Conservation (phyloP, 2,329 filamentous ascomycete genomes). For the Botrytis hyacinthi region DNA sequence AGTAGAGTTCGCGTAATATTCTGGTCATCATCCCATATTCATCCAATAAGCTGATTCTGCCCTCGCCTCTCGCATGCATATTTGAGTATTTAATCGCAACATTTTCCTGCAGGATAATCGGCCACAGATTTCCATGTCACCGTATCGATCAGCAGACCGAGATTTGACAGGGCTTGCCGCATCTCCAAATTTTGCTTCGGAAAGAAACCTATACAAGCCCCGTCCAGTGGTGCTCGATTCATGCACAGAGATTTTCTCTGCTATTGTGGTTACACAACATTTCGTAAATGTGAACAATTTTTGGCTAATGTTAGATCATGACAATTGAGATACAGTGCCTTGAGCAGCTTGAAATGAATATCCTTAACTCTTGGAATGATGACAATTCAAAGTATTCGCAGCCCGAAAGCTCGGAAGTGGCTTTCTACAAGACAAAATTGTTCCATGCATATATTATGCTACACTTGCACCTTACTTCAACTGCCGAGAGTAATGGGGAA, state of each 20-base stretch:
- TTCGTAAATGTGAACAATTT: not conserved
- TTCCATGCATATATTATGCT: constrained; percentile 1
- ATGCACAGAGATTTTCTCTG: not conserved
- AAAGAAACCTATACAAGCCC: not conserved
- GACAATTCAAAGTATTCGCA: not conserved
- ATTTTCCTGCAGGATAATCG: not conserved
- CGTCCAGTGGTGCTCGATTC: not conserved
- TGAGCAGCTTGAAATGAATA: not conserved
- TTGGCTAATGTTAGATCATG: not conserved
- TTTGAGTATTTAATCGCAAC: not conserved
- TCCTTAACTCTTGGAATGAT: not conserved
- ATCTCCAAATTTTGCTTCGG: not conserved
- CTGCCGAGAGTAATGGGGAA: not conserved
- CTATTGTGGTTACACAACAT: not conserved
- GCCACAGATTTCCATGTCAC: not conserved
- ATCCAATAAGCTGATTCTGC: not conserved
- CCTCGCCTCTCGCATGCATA: not conserved
- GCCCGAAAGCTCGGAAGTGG: not conserved
- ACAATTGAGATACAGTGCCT: not conserved
- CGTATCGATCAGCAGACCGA: constrained; percentile 9
- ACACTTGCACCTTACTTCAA: constrained; percentile 8
- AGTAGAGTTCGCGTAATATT: constrained; percentile 1
- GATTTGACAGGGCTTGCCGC: not conserved
- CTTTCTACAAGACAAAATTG: not conserved
- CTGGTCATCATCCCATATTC: not conserved